Conservation (phyloP, 129 eudicot species). For the Flaveria ramosissima region DNA sequence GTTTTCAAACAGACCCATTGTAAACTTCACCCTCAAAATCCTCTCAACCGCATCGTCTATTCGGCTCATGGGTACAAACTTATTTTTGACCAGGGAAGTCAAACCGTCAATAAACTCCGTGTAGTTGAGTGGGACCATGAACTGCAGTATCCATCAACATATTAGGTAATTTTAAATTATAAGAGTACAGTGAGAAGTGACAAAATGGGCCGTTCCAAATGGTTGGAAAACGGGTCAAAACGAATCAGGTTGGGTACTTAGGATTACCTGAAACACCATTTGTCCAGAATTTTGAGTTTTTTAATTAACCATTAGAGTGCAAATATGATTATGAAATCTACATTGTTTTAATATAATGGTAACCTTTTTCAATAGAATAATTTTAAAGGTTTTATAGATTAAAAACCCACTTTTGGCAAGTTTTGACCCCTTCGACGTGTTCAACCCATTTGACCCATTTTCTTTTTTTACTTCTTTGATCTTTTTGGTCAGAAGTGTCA, state of each 20-base stretch:
- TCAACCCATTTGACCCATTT: background rate
- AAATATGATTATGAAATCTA: background rate
- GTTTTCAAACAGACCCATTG: slow-evolving; percentile 64
- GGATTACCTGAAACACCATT: background rate
- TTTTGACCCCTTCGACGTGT: background rate
- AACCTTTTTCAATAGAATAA: background rate
- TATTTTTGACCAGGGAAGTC: slow-evolving; percentile 49
- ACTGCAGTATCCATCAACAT: slow-evolving; percentile 37
- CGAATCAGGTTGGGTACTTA: background rate
- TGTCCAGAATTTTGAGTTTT: background rate
- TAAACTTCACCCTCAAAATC: slow-evolving; percentile 63
- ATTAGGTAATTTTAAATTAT: background rate
- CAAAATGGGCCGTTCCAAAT: background rate
- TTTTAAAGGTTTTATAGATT: background rate
- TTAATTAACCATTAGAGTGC: background rate
- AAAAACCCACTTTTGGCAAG: background rate
- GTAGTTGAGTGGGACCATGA: slow-evolving; percentile 62
- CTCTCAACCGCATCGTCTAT: slow-evolving; percentile 68
- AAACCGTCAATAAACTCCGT: slow-evolving; percentile 63
- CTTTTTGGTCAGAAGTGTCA: background rate
- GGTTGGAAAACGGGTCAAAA: background rate
- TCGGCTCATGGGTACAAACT: slow-evolving; percentile 52
- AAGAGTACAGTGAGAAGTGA: slow-evolving; percentile 24
- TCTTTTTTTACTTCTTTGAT: too few relatives aligned
- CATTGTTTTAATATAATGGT: background rate